Evolutionary conservation across 2,329 filamentous ascomycete species (phyloP), one percentile per base, ranked within the genome.

Genomic region (Plenodomus biglobosus): DNA sequence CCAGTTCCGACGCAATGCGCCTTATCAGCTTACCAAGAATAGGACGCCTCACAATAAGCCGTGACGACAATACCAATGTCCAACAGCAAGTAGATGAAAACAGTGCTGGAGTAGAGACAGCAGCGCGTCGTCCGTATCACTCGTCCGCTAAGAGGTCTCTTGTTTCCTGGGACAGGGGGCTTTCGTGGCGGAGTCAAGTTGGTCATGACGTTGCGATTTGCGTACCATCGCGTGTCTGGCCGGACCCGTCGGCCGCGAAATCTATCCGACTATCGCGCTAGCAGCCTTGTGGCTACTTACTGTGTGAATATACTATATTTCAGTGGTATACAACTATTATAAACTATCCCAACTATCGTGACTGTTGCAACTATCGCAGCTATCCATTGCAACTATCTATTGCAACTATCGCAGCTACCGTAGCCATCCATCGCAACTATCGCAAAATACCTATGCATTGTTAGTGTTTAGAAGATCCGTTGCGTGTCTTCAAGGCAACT

Each of bases 21-120:
- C 41, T 38, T 17, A 45, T 48, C 45, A 53, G 59, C 61, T 64
- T 62, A 64, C 61, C 58, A 60, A 58, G 35, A 50, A 49, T 48
- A 46, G 49, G 44, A 44, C 43, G 47, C 47, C 50, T 42, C 40
- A 38, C 43, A 51, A 15, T 32, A 32, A 32, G 27, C 27, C 27
- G 27, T 15, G 42, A 40, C 32, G 47, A n/a, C 46, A 32, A 39
- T 21, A 40, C 21, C 37, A 15, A 21, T 38, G 38, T 34, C 30
- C 22, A 30, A 18, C 35, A 38, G 21, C 10, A 27, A 39, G 13
- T 38, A 38, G 35, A 18, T 18, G n/a, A 18, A 18, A n/a, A 22
- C 37, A 45, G 17, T 39, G 41, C 20, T 20, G 36, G 19, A 32
- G 21, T 17, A 21, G 34, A 21, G 8, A 11, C 8, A 10, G 5